These are phyloP conservation scores for Bipolaris bicolor DNA, from an alignment of 2,329 filamentous ascomycete species.

Conservation along the genomic window DNA sequence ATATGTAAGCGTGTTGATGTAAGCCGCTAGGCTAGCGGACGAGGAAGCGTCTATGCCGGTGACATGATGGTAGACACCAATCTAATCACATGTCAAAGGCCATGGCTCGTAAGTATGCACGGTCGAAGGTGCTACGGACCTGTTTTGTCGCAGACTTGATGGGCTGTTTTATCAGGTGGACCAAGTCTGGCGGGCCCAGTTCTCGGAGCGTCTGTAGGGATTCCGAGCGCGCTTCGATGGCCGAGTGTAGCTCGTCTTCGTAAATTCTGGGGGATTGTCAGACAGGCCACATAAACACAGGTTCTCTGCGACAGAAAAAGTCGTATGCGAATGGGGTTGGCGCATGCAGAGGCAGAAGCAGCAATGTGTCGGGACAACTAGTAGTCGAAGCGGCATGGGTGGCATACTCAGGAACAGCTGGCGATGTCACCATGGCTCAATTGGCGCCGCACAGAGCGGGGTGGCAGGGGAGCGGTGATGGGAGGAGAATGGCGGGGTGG, in stretches of 20 bases:
- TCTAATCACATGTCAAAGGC: constrained; percentile 57
- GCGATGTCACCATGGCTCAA: constrained; percentile 51
- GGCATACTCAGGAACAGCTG: constrained; percentile 53
- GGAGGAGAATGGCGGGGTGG: constrained; percentile 16
- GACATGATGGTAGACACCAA: constrained; percentile 96
- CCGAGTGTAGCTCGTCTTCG: constrained; percentile 89
- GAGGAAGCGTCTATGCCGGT: constrained; percentile 97
- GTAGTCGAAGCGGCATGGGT: constrained; percentile 17
- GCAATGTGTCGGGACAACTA: constrained; percentile 13
- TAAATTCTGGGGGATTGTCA: constrained; percentile 69
- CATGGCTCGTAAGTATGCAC: constrained; percentile 7
- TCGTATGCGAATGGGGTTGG: background rate
- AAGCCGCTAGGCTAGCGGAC: constrained; percentile 93
- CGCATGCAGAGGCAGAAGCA: constrained; percentile 7
- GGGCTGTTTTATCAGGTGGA: constrained; percentile 85
- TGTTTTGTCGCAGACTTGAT: constrained; percentile 64
- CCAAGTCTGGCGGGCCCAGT: constrained; percentile 92
- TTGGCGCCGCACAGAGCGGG: constrained; percentile 32
- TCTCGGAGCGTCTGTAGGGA: constrained; percentile 84
- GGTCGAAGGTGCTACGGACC: constrained; percentile 48
- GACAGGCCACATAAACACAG: background rate
- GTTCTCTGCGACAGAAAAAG: background rate
- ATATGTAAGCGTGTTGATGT: constrained; percentile 97
- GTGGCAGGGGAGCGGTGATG: constrained; percentile 8
- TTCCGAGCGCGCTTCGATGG: constrained; percentile 91